phyloP scores from a whole-genome alignment of 768 basidiomycete genomes.

The Brasilioporus rufonigricans region DNA sequence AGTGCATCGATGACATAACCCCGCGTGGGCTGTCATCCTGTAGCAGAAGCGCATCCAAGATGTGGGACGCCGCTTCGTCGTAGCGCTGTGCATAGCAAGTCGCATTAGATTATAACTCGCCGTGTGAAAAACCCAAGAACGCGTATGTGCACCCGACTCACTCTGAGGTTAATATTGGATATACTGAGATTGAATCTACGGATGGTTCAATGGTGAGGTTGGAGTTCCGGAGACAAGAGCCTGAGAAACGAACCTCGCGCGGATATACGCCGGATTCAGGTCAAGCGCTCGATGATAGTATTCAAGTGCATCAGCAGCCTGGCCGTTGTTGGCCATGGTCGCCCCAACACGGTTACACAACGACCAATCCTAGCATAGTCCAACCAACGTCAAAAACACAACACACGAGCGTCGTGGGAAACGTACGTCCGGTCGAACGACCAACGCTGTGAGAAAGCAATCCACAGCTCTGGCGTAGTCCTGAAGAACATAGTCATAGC shows the following conservation, averaged over 20 bases:
- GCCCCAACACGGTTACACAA: conserved; percentile 94
- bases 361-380: conserved; percentile 72
- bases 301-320: conserved; percentile 74
- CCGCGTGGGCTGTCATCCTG: conserved; percentile 77
- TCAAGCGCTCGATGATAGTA: conserved; percentile 87
- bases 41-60: conserved; percentile 83
- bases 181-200: conserved; percentile 90
- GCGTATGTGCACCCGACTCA: conserved; percentile 33
- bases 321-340: conserved; percentile 87
- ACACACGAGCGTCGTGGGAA: background rate
- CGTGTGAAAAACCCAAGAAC: background rate
- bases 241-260: conserved; percentile 60
- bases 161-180: conserved; percentile 83
- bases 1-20: conserved; percentile 76
- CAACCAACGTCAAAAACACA: background rate
- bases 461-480: conserved; percentile 92
- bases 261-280: conserved; percentile 85
- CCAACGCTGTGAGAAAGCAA: conserved; percentile 88
- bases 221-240: background rate
- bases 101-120: background rate
- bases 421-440: conserved; percentile 80
- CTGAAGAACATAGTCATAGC: conserved; percentile 38
- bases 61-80: conserved; percentile 81
- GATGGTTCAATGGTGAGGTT: background rate
- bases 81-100: conserved; percentile 53